Evolutionary conservation across 1,139 yeast genomes (phyloP).

Genomic region (Torulaspora globosa): DNA sequence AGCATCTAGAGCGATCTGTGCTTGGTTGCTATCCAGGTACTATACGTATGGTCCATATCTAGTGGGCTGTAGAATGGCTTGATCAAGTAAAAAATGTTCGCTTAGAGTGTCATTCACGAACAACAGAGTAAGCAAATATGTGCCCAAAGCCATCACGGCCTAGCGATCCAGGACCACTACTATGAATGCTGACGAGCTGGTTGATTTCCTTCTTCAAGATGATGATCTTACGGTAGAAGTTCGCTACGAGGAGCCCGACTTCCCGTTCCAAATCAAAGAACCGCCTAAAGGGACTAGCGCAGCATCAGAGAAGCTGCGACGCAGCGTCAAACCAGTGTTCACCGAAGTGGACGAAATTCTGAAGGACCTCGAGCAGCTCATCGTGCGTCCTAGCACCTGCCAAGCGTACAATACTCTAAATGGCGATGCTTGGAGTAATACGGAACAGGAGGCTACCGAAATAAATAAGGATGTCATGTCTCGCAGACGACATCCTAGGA

Average conservation of each 20-base stretch:
- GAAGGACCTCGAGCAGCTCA: slow-evolving; percentile 4
- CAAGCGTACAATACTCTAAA: background rate
- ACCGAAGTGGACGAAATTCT: slow-evolving; percentile 4
- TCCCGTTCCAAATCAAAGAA: slow-evolving; percentile 1
- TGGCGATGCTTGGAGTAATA: background rate
- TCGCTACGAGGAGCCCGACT: slow-evolving; percentile 1
- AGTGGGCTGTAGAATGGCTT: background rate
- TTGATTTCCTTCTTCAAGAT: slow-evolving; percentile 9
- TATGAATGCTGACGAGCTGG: slow-evolving; percentile 10
- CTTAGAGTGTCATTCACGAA: background rate
- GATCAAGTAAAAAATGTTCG: slow-evolving; percentile 1
- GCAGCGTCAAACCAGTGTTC: background rate
- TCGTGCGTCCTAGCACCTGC: background rate
- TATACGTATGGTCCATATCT: background rate
- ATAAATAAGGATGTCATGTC: background rate
- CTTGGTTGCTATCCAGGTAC: background rate
- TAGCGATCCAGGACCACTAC: background rate
- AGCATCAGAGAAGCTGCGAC: background rate
- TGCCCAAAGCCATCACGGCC: background rate
- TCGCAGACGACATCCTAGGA: background rate
- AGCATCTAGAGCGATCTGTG: background rate
- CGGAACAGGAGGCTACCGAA: background rate
- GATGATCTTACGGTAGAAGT: background rate
- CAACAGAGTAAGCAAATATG: background rate
- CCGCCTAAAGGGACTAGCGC: background rate